Base-by-base conservation (phyloP, 441 rosid genomes). In the Corymbia calophylla region DNA sequence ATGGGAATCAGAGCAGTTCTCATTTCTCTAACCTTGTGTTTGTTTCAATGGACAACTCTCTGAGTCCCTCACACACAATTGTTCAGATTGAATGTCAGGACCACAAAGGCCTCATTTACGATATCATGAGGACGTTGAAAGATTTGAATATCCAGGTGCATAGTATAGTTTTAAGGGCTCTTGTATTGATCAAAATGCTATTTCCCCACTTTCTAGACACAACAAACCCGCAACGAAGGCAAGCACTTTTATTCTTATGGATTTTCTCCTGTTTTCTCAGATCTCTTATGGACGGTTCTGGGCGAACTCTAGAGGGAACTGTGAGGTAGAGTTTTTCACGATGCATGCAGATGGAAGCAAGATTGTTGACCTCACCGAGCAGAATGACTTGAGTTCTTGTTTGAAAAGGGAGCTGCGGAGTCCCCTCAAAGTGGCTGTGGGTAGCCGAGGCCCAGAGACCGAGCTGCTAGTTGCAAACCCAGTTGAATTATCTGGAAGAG, bases 31-130 rank as follows among this genome's bases (percentile, higher is more conserved):
- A 92, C 91, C 92, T 92, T 88, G 93, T 91, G 56, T 90, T 86
- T 88, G 90, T 94, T 53, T 94, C 93, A 0, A 93, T 94, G 90
- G 96, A 95, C 89, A 93, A 94, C 90, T 89, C 90, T 16, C 87
- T 94, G 91, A 94, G 96, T 91, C 95, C 95, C 47, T 94, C 92
- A 58, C 97, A 94, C 88, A 94, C 97, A 2, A 88, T 95, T 89
- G 93, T 95, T 89, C 93, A 94, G 55, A 94, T 95, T 32, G 92
- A 92, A 31, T 95, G 97, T 92, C 88, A 85, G 87, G 97, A 95
- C 90, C 96, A 95, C 60, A 95, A 95, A 80, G 95, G 97, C 3
- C 94, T 95, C 87, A 91, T 95, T 87, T 95, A 95, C 70, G 97
- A 94, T 92, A 93, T 95, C 86, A 89, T 95, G 92, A 92, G 94